Evolutionary conservation across 495 filamentous ascomycete genomes (phyloP).

Genomic region (Podospora bellae-mahoneyi): DNA sequence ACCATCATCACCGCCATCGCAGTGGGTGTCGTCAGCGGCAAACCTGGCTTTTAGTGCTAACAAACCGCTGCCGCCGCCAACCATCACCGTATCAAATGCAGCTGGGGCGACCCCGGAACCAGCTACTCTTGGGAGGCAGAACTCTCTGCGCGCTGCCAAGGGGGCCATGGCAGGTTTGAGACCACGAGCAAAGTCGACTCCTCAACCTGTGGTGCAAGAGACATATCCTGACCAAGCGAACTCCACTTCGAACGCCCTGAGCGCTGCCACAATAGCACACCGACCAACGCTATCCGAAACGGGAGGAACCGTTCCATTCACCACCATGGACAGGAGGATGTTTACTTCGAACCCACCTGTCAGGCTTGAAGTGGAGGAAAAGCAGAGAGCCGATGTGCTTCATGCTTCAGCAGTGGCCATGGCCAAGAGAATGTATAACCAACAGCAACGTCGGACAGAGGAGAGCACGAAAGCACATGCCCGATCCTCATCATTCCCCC

Average conservation of each 20-base stretch:
- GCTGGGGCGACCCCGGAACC: constrained; percentile 14
- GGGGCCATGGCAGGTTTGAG: constrained; percentile 61
- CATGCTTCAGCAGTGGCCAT: constrained; percentile 81
- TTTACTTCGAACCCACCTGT: constrained; percentile 75
- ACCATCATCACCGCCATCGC: constrained; percentile 35
- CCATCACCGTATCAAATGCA: background rate
- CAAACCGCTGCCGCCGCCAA: constrained; percentile 17
- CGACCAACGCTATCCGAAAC: constrained; percentile 34
- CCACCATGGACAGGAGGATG: constrained; percentile 58
- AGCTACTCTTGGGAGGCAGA: constrained; percentile 37
- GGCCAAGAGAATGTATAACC: constrained; percentile 78
- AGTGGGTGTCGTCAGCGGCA: constrained; percentile 57
- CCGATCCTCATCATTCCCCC: constrained; percentile 28
- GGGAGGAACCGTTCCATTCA: constrained; percentile 43
- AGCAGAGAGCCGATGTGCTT: constrained; percentile 63
- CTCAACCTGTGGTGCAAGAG: constrained; percentile 36
- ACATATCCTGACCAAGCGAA: constrained; percentile 58
- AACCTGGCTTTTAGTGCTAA: constrained; percentile 49
- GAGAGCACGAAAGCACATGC: constrained; percentile 40
- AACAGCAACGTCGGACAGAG: constrained; percentile 58
- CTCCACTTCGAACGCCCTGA: constrained; percentile 61
- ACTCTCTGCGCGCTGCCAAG: constrained; percentile 67
- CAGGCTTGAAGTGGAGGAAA: constrained; percentile 66
- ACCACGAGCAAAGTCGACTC: constrained; percentile 64
- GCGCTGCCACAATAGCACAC: constrained; percentile 61